Evolutionary conservation across 1,284 basidiomycete genomes (phyloP), one percentile per base, ranked within the genome.

Genomic region (Fistulinella cinereoalba): DNA sequence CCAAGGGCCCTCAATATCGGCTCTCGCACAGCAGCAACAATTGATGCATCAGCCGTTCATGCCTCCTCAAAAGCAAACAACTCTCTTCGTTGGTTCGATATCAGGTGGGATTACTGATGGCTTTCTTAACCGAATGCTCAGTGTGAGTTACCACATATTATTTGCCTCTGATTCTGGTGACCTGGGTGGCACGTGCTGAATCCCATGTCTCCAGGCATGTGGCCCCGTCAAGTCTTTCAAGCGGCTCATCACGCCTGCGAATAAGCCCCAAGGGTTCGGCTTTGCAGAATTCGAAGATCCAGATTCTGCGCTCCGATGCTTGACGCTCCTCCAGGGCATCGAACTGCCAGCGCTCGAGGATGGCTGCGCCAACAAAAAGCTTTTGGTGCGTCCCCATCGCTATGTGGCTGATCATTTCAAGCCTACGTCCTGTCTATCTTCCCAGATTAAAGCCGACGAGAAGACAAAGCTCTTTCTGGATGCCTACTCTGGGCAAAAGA

Each of bases 271-370:
- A 70, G 92, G 92, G 3, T 97, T 97, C 61, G 95, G 92, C 3
- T 98, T 97, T 65, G 93, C 92, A 31, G 88, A 92, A 62, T 97
- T 82, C 60, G 88, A 93, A 62, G 90, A 92, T 48, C 89, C 93
- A 16, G 90, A 94, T 61, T 83, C 87, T 52, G 92, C 94, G 5
- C 68, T 94, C 52, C 78, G 92, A 50, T 91, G 90, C 39, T 73
- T 96, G 54, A 69, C 79, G 18, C 75, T 95, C 46, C 72, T 97
- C 54, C 92, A 96, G 64, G 81, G 82, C 16, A 76, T 92, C 40
- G 91, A 97, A 63, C 69, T 98, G 37, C 92, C 92, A 2, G 89
- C 91, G 42, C 69, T 93, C 53, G 89, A 92, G 61, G 85, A 92
- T 54, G 84, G 88, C 0, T 87, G 83, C 53, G 83, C 85, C 5